Base-by-base conservation (phyloP, 805 yeast genomes). In the Candida manassasensis region DNA sequence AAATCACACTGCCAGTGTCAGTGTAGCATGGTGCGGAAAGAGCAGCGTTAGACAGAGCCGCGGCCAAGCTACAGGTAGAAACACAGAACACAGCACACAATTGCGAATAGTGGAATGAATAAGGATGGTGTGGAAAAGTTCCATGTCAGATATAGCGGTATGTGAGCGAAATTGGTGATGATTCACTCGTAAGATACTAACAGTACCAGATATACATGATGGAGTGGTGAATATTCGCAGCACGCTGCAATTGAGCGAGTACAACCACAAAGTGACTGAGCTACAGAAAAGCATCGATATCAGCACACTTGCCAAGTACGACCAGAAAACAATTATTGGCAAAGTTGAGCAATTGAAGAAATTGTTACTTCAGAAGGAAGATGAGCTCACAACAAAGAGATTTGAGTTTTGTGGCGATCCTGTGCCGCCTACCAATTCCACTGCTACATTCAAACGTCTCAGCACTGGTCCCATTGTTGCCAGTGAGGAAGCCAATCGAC, bases 331-430 rank as follows among this genome's bases (percentile, higher is more conserved):
- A 19, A 38, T 44, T 19, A 41, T 41, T 6, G 47, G 43, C 5
- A 26, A 40, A n/a, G 34, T 56, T 11, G 44, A 44, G 1, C 18
- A 37, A 17, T 39, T 62, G 10, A 43, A 49, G 35, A 52, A 42
- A 35, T 30, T 45, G 3, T 30, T 59, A 10, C 58, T 53, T 6
- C 34, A 39, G 14, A 53, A 53, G 30, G 42, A 39, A 21, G 42
- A 40, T 18, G 39, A 44, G 6, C 26, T 48, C 6, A 45, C 39
- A 17, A 21, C 37, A 8, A 32, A 35, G 10, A 33, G 39, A 29
- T 63, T 64, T 36, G 34, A 35, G 19, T 64, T 63, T 31, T 26
- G 14, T 10, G 69, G 69, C 3, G 50, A 37, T 1, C 70, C 70
- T 2, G 38, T 48, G 9, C 45, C 48, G 4, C 37, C 41, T n/a